Base-by-base conservation (phyloP, 768 basidiomycete species). In the Phylloporus arenicola region DNA sequence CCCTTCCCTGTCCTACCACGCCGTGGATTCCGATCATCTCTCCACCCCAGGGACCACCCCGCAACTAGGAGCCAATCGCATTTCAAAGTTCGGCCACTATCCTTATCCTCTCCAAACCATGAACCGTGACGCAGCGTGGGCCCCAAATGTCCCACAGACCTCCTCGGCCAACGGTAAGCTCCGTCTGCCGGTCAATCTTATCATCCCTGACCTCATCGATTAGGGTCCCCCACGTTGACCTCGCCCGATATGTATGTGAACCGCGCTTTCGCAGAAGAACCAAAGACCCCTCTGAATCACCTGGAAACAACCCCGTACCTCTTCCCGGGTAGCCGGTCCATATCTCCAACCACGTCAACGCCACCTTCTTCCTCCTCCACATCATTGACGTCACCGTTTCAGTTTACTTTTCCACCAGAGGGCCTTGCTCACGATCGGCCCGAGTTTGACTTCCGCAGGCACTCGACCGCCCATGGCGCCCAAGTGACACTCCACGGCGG, bases 401-500 rank as follows among this genome's bases (percentile, higher is more conserved):
- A 78, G 55, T 86, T 86, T 56, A 69, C 78, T 3, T 86, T 84
- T 61, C 62, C 66, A 13, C 72, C 80, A 34, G 83, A 85, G 47
- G 71, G 72, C 33, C 50, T 75, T 45, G 59, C 71, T 35, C 79
- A 80, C 52, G 82, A 86, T 48, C 77, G 81, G 42, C 41, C 78
- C 50, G 84, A 85, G 43, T 84, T 81, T 65, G 81, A 81, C 67
- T 86, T 80, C 61, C 80, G 83, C 58, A 78, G 82, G 52, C 75
- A 78, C 55, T 72, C 78, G 24, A 71, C 69, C 61, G 64, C 73
- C 41, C 79, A 78, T 53, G 69, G 70, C 51, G 70, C 83, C 38
- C 82, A 87, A 52, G 77, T 87, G 43, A 82, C 83, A 10, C 75
- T 88, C 31, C 85, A 87, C 50, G 83, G 83, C 42, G 85, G 84